phyloP scores from a whole-genome alignment of 2,329 filamentous ascomycete species.

The Alternaria longipes region DNA sequence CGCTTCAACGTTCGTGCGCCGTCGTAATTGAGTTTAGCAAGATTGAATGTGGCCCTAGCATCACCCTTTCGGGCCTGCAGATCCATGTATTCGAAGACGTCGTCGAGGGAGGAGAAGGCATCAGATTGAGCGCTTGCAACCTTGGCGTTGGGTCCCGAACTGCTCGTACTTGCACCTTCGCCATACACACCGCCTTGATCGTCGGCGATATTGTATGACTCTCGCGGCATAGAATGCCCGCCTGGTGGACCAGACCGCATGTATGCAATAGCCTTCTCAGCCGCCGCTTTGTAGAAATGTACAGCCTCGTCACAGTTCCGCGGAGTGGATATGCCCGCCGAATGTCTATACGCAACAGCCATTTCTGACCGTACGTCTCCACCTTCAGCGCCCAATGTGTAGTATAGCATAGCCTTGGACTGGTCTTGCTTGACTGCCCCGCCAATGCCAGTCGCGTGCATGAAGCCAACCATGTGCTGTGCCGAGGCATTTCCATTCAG shows the following conservation, averaged over 20 bases:
- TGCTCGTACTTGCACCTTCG: slow-evolving; percentile 89
- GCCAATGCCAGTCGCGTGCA: slow-evolving; percentile 93
- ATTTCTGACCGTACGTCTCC: slow-evolving; percentile 90
- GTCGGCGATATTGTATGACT: slow-evolving; percentile 87
- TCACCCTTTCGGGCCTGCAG: slow-evolving; percentile 91
- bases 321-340: slow-evolving; percentile 83
- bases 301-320: slow-evolving; percentile 86
- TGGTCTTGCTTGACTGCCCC: slow-evolving; percentile 84
- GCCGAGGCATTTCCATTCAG: slow-evolving; percentile 87
- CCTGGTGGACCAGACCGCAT: slow-evolving; percentile 90
- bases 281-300: slow-evolving; percentile 90
- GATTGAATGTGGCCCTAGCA: slow-evolving; percentile 83
- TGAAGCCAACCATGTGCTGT: slow-evolving; percentile 93
- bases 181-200: slow-evolving; percentile 93
- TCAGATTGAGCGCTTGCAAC: slow-evolving; percentile 78
- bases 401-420: slow-evolving; percentile 89
- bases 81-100: slow-evolving; percentile 93
- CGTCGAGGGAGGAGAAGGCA: slow-evolving; percentile 85
- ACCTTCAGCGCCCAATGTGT: slow-evolving; percentile 88
- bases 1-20: slow-evolving; percentile 78
- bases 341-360: slow-evolving; percentile 88
- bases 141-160: slow-evolving; percentile 83
- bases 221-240: slow-evolving; percentile 77
- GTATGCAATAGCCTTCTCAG: slow-evolving; percentile 90
- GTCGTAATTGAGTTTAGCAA: slow-evolving; percentile 89